Evolutionary conservation across 306 rosid species (phyloP).

Genomic region (Vigna nakashimae): DNA sequence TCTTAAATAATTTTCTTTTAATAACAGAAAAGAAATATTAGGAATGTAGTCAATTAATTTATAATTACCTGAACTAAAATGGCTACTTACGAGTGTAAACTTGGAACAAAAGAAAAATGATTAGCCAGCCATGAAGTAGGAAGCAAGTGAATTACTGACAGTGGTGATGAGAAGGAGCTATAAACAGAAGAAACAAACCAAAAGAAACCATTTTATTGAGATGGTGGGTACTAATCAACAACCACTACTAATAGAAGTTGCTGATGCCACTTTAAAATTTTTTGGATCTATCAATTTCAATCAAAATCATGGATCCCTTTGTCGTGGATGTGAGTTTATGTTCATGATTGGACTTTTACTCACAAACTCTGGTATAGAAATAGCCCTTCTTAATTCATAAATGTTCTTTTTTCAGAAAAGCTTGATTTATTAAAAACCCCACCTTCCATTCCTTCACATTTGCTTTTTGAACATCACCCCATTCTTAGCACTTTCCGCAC

Average conservation of each 20-base stretch:
- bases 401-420: slow-evolving; percentile 45
- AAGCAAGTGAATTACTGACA: neutral
- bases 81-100: neutral
- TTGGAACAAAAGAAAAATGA: neutral
- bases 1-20: too few species aligned
- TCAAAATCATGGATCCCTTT: slow-evolving; percentile 36
- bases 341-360: slow-evolving; percentile 30
- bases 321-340: slow-evolving; percentile 34
- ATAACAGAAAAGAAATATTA: too few species aligned
- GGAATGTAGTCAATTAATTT: too few species aligned
- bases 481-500: slow-evolving; percentile 37
- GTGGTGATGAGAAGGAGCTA: neutral
- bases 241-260: slow-evolving; percentile 11
- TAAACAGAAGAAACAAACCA: slow-evolving; percentile 30
- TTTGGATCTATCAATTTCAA: slow-evolving; percentile 12
- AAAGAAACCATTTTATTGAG: slow-evolving; percentile 19
- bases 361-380: neutral
- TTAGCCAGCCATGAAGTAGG: neutral
- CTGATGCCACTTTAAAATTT: neutral
- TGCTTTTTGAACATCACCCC: slow-evolving; percentile 29
- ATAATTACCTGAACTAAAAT: too few species aligned
- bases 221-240: slow-evolving; percentile 1
- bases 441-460: slow-evolving; percentile 45
- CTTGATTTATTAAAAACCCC: slow-evolving; percentile 43
- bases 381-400: slow-evolving; percentile 43